Evolutionary conservation across 2,329 filamentous ascomycete genomes (phyloP).

Genomic region (Raffaelea ambrosiae): DNA sequence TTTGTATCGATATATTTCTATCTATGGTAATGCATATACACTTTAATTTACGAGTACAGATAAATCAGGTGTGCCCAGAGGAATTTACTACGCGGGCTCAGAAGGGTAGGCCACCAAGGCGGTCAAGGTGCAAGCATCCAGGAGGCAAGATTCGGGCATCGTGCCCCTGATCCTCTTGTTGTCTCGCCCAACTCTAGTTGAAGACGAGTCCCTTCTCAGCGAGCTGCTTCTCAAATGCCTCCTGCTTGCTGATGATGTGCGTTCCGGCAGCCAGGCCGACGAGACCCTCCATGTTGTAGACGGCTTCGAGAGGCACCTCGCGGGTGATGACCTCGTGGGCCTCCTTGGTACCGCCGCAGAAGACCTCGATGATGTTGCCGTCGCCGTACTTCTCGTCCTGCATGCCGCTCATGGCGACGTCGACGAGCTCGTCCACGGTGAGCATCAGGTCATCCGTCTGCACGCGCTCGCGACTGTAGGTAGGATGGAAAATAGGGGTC

Average conservation of each 20-base stretch:
- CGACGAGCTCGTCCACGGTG: neutral
- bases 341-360: neutral
- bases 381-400: neutral
- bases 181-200: neutral
- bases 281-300: neutral
- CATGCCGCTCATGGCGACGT: neutral
- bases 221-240: neutral
- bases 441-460: neutral
- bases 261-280: neutral
- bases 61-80: too few relatives aligned
- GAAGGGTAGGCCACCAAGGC: too few relatives aligned
- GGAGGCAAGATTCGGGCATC: too few relatives aligned
- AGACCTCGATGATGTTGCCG: constrained; percentile 1
- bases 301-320: neutral
- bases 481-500: constrained; percentile 3
- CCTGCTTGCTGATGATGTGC: neutral
- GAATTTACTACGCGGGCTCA: too few relatives aligned
- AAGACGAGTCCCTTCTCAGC: neutral
- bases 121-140: too few relatives aligned
- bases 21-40: too few relatives aligned
- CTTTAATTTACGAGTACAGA: too few relatives aligned
- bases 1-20: too few relatives aligned
- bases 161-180: too few relatives aligned
- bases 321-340: neutral
- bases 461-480: neutral